Base-by-base conservation (phyloP, 1,139 yeast genomes). In the Suhomyces terraborum region DNA sequence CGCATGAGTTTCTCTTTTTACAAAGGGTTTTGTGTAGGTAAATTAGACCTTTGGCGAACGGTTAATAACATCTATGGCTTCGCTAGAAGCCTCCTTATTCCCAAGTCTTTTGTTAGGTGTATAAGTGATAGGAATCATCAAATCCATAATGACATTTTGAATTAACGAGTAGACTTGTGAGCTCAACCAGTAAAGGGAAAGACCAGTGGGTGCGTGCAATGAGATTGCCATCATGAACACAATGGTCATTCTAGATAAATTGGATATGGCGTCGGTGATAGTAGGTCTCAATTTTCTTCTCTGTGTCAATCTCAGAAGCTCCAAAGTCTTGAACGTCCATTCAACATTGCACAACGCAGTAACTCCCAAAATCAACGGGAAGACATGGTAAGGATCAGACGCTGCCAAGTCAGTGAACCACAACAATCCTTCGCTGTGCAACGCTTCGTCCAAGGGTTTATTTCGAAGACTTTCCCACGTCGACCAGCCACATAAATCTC, bases 101-200 rank as follows among this genome's bases (percentile, higher is more conserved):
- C 49, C 49, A 25, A 64, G 39, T 47, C 75, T 55, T 38, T 51
- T 56, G 41, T 68, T 67, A 6, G 83, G 82, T 1, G 78, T 67
- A 54, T 64, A 80, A 43, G 67, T 64, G 27, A 79, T 67, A 1
- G 96, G 96, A 54, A 84, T 66, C 35, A 74, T 66, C 50, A 73
- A 67, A 56, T 89, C 95, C 58, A 91, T 65, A n/a, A 84, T 45
- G 10, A 85, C 60, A 56, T 89, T 91, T 54, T 89, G 97, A 0
- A 79, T 49, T 47, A 88, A 66, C 1, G 96, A 89, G 56, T 74
- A 89, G 2, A 75, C 55, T 58, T 88, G 91, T 0, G 96, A 88
- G 35, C 91, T 80, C 23, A 88, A 72, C 98, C 98, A 91, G 62
- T 88, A 91, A 22, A 88, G 61, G 0, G 84, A 79, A 32, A 91